Evolutionary conservation across 805 yeast genomes (phyloP), one percentile per base, ranked within the genome.

Genomic region (Starmerella sirachaensis): DNA sequence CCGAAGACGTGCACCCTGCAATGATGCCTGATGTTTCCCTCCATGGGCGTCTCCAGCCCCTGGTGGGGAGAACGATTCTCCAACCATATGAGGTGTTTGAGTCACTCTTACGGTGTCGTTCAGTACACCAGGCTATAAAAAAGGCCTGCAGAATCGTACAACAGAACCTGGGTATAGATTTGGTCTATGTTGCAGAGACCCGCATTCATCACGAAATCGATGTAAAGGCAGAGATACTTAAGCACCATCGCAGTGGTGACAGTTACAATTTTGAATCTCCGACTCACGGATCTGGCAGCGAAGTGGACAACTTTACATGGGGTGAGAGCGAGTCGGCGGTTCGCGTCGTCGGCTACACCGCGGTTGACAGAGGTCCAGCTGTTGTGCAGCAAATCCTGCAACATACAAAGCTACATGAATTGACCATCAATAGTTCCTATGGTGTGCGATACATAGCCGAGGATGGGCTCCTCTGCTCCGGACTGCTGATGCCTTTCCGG

Each of bases 51-150:
- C 18, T 23, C 16, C 34, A 31, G 30, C 43, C 44, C 11, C 25
- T 36, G 18, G 12, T 31, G 1, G 18, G 40, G 3, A 29, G 21
- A 7, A 14, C 39, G 3, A 33, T 49, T 4, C 23, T 48, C 14
- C 56, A 54, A 37, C 54, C 53, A 10, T 52, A 48, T 28, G 52
- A 49, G 34, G 50, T 55, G 9, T 38, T 50, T 17, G 51, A 46
- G 16, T 46, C 53, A 11, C 35, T 55, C 24, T 28, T 45, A 13
- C 41, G 44, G 8, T 50, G 55, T 31, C 34, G 30, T 10, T 43
- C 41, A 18, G 30, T 50, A 13, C 31, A 37, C 8, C 50, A 47
- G 10, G 58, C 56, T 2, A 41, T 52, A 11, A 51, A 47, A 10
- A 50, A 45, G 33, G 58, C 58, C 2, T 47, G 52, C 25, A 33